phyloP scores from a whole-genome alignment of 2,329 filamentous ascomycete species.

The Huntiella omanensis region DNA sequence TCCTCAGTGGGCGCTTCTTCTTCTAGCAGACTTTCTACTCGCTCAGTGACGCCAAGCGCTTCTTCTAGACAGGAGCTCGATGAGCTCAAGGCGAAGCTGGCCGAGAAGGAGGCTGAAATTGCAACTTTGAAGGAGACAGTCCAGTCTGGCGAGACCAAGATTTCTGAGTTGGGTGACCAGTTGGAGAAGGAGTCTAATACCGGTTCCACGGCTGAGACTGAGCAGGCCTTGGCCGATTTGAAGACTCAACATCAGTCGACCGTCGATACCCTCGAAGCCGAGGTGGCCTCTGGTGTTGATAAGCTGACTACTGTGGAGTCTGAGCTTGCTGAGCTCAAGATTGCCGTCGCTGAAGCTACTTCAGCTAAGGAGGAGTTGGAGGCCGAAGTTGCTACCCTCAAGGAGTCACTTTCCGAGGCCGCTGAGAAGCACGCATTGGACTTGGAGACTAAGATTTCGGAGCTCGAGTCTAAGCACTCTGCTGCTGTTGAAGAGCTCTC shows the following conservation, averaged over 20 bases:
- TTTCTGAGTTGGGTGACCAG: conserved; percentile 34
- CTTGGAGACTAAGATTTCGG: conserved; percentile 23
- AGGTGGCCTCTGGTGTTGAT: conserved; percentile 29
- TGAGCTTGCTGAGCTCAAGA: conserved; percentile 31
- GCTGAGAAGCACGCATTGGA: conserved; percentile 28
- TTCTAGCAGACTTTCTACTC: conserved; percentile 20
- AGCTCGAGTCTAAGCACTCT: conserved; percentile 27
- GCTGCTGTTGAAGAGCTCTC: conserved; percentile 23
- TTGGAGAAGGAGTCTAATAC: conserved; percentile 25
- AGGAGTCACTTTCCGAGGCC: conserved; percentile 32
- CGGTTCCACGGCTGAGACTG: conserved; percentile 24
- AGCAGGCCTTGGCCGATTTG: conserved; percentile 25
- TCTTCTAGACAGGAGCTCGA: conserved; percentile 36
- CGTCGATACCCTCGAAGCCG: conserved; percentile 26
- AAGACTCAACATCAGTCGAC: conserved; percentile 31
- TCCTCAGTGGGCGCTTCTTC: conserved; percentile 27
- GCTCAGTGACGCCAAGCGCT: conserved; percentile 17
- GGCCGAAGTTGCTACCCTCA: conserved; percentile 28
- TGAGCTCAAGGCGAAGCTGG: conserved; percentile 39
- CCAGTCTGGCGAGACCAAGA: conserved; percentile 33
- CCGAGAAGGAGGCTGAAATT: conserved; percentile 38
- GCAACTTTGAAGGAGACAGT: conserved; percentile 38
- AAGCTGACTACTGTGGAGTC: conserved; percentile 32
- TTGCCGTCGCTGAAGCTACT: conserved; percentile 28
- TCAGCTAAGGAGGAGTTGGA: conserved; percentile 30